Evolutionary conservation across 768 basidiomycete species (phyloP).

Genomic region (Rhizopogon salebrosus): DNA sequence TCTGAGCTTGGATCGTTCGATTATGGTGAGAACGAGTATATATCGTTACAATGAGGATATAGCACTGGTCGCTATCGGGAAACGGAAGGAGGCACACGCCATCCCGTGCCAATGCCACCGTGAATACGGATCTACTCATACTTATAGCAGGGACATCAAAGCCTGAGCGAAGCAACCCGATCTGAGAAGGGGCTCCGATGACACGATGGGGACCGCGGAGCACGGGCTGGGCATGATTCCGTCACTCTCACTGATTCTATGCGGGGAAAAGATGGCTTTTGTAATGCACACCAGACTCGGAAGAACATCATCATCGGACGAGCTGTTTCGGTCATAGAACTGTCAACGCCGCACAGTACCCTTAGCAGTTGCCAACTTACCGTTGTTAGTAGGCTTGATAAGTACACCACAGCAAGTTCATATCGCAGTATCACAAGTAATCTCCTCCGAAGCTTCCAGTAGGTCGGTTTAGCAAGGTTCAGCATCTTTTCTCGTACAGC

Average conservation of each 20-base stretch:
- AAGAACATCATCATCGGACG: constrained; percentile 3
- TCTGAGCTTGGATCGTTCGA: not conserved
- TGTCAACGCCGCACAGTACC: not conserved
- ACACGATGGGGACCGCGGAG: constrained; percentile 13
- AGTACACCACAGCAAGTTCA: not conserved
- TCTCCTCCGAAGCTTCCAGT: constrained; percentile 4
- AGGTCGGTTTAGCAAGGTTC: not conserved
- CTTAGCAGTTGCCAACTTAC: not conserved
- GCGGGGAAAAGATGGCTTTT: constrained; percentile 8
- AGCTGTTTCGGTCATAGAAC: constrained; percentile 4
- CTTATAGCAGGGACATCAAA: not conserved
- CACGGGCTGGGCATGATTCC: constrained; percentile 3
- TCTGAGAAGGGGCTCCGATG: not conserved
- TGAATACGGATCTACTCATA: not conserved
- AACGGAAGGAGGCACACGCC: not conserved
- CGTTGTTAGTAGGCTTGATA: not conserved
- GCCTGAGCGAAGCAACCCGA: not conserved
- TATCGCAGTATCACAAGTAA: not conserved
- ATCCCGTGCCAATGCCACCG: not conserved
- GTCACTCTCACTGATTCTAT: constrained; percentile 3
- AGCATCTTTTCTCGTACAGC: not conserved
- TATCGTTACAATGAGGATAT: not conserved
- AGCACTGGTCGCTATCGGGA: not conserved
- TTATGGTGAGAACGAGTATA: not conserved
- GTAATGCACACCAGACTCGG: not conserved